Evolutionary conservation across 495 filamentous ascomycete genomes (phyloP).

Genomic region (Pyrenopolyporus hunteri): DNA sequence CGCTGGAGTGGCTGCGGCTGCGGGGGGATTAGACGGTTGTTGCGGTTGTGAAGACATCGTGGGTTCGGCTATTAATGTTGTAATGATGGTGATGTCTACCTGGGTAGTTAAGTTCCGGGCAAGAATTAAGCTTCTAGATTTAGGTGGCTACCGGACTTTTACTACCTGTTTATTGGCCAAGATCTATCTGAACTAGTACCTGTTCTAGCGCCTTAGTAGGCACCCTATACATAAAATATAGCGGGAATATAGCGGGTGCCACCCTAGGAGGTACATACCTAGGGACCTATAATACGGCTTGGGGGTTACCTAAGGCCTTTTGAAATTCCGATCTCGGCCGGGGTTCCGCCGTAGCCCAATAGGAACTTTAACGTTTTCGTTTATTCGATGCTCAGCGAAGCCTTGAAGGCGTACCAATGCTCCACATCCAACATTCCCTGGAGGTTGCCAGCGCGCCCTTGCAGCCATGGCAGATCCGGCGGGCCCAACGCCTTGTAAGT

Average conservation of each 20-base stretch:
- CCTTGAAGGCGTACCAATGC: slow-evolving; percentile 2
- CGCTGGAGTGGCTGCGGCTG: too few relatives aligned
- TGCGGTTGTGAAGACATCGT: slow-evolving; percentile 35
- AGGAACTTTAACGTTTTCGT: neutral
- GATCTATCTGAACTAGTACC: too few relatives aligned
- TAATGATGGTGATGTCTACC: neutral
- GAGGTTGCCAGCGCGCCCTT: slow-evolving; percentile 24
- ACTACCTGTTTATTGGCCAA: too few relatives aligned
- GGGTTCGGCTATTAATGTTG: neutral
- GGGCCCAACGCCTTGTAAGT: slow-evolving; percentile 39
- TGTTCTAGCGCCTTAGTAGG: neutral
- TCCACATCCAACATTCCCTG: slow-evolving; percentile 13
- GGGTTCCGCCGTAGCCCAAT: slow-evolving; percentile 6
- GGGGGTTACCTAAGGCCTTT: slow-evolving; percentile 2
- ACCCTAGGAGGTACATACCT: neutral
- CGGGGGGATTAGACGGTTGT: slow-evolving; percentile 18
- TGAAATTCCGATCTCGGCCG: slow-evolving; percentile 26
- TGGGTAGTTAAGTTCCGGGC: neutral
- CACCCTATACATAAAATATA: too few relatives aligned
- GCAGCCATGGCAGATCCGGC: slow-evolving; percentile 34
- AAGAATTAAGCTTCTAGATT: too few relatives aligned
- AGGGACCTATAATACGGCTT: neutral
- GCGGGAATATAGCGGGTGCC: too few relatives aligned
- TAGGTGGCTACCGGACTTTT: too few relatives aligned
- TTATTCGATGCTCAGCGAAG: neutral